Percentiles rank a stretch among this genome's conserved stretches.
These are phyloP conservation scores for Hypericum perforatum DNA, from an alignment of 345 rosid genomes.

Conservation along the genomic window DNA sequence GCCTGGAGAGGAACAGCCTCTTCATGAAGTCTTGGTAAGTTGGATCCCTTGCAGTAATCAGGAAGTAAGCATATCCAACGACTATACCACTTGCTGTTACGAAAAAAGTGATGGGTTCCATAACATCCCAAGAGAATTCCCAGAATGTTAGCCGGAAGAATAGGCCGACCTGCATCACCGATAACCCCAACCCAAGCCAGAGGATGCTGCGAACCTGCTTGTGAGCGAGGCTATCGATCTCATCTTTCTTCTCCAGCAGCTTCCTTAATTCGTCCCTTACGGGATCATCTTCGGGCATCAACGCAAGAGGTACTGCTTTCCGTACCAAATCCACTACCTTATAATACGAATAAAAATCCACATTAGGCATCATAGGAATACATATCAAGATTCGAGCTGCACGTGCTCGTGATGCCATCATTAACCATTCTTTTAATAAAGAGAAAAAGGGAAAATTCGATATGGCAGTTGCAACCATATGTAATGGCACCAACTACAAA, in stretches of 20 bases:
- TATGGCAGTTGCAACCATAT: too few relatives aligned
- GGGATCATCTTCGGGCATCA: slow-evolving; percentile 57
- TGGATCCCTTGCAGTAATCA: slow-evolving; percentile 83
- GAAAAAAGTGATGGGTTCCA: slow-evolving; percentile 92
- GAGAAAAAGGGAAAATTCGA: too few relatives aligned
- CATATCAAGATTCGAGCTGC: neutral
- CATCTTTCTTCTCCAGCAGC: slow-evolving; percentile 63
- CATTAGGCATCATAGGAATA: neutral
- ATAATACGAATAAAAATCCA: neutral
- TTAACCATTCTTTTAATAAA: too few relatives aligned
- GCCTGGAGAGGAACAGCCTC: slow-evolving; percentile 80
- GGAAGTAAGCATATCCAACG: slow-evolving; percentile 80
- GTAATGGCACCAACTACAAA: too few relatives aligned
- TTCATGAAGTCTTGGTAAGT: slow-evolving; percentile 91
- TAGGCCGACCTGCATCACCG: slow-evolving; percentile 50
- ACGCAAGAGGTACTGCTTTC: slow-evolving; percentile 68
- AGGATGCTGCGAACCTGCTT: slow-evolving; percentile 74
- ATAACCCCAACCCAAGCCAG: slow-evolving; percentile 58
- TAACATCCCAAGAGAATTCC: slow-evolving; percentile 98
- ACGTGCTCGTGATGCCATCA: neutral
- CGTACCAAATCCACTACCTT: slow-evolving; percentile 85
- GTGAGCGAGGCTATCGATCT: slow-evolving; percentile 80
- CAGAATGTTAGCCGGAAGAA: slow-evolving; percentile 90
- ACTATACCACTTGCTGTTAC: slow-evolving; percentile 60
- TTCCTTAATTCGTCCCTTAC: slow-evolving; percentile 51